phyloP scores from a whole-genome alignment of 345 rosid species.

The Turnera subulata region DNA sequence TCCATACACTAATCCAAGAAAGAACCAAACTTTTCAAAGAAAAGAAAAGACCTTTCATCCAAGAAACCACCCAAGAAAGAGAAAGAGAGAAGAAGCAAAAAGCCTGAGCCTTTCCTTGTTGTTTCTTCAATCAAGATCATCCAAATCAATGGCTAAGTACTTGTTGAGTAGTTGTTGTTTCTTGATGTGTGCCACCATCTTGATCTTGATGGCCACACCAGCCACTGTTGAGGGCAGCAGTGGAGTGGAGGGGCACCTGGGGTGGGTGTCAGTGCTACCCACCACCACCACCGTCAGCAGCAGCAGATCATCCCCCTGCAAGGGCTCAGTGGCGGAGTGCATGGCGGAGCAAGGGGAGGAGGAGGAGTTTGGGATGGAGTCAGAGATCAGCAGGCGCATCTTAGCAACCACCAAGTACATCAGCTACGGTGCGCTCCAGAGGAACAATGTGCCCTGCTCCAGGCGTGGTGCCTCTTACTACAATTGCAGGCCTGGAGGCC shows the following conservation, averaged over 20 bases:
- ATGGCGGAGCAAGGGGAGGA: slow-evolving; percentile 24
- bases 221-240: slow-evolving; percentile 30
- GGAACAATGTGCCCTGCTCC: slow-evolving; percentile 90
- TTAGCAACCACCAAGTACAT: slow-evolving; percentile 66
- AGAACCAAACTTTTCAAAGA: not conserved
- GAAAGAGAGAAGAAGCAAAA: not conserved
- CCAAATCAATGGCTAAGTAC: slow-evolving; percentile 32
- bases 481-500: slow-evolving; percentile 70
- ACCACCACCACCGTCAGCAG: too few relatives aligned
- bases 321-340: slow-evolving; percentile 54
- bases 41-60: not conserved
- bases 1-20: not conserved
- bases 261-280: slow-evolving; percentile 39
- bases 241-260: slow-evolving; percentile 38
- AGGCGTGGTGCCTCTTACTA: slow-evolving; percentile 92
- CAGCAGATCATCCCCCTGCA: slow-evolving; percentile 41
- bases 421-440: slow-evolving; percentile 91
- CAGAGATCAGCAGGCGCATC: slow-evolving; percentile 80
- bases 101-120: too few relatives aligned
- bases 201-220: slow-evolving; percentile 17
- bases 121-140: not conserved
- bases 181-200: slow-evolving; percentile 31
- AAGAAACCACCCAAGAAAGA: not conserved
- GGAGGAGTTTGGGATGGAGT: slow-evolving; percentile 72
- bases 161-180: slow-evolving; percentile 10